Base-by-base conservation (phyloP, 1,139 yeast species). In the Lodderomyces theae region DNA sequence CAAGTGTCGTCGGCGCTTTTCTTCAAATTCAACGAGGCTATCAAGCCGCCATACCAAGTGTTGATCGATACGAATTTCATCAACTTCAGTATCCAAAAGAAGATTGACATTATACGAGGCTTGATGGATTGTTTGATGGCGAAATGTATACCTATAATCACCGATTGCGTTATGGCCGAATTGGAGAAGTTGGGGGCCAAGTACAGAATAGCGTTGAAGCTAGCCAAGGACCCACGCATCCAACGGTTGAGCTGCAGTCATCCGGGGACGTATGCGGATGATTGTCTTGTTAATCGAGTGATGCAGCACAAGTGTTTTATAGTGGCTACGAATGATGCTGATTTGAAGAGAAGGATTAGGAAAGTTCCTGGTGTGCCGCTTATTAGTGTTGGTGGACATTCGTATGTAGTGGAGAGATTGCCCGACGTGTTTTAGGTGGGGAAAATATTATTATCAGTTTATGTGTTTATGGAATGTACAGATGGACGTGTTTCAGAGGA, bases 321-420 rank as follows among this genome's bases (percentile, higher is more conserved):
- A 43, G 97, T 92, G 32, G 98, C 98, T 35, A 90, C 97, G 1
- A 92, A 92, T 63, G 98, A 92, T 81, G 97, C 96, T n/a, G 97
- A 92, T 54, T 71, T 92, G 58, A 92, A 92, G 62, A 80, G 97
- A 57, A 77, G 98, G 61, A 78, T 92, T 33, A 79, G 98, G 66
- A 92, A 92, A 64, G 89, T 92, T 12, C 98, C 97, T 1, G 98
- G 98, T 55, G 86, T 92, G 47, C 98, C 98, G 9, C 72, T 92
- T 35, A 80, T 92, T 92, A 88, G 96, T 62, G 98, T 92, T 13
- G 98, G 97, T 36, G 86, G 86, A 2, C 96, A 88, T 59, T 72
- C 89, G 2, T 92, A 90, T 61, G 96, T 86, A 32, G 84, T 92
- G 50, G 98, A 92, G 63, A 78, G 97, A 58, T 75, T 92, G 43